These are phyloP conservation scores for Epichloe bromicola DNA, from an alignment of 2,329 filamentous ascomycete species.

Conservation along the genomic window DNA sequence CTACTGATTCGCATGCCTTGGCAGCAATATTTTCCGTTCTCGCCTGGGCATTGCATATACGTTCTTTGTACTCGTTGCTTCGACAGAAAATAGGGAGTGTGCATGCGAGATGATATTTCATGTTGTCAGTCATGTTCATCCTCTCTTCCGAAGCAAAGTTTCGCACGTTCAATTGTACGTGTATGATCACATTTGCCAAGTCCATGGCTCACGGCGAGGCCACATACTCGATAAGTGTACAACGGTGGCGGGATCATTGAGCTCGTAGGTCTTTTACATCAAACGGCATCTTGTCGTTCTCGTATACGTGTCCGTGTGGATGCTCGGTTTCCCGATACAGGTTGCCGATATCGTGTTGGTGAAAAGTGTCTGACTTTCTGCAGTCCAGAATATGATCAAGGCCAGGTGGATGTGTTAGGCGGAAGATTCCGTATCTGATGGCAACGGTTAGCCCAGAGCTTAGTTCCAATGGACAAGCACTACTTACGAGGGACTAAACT, in stretches of 20 bases:
- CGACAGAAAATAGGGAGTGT: neutral
- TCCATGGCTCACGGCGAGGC: neutral
- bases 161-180: neutral
- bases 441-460: constrained; percentile 1
- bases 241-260: constrained; percentile 3
- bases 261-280: constrained; percentile 39
- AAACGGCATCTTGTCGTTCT: constrained; percentile 51
- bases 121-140: neutral
- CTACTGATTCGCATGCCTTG: neutral
- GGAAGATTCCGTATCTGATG: constrained; percentile 73
- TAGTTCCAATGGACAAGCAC: neutral
- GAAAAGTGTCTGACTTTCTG: constrained; percentile 67
- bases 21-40: neutral
- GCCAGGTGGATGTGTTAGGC: constrained; percentile 85
- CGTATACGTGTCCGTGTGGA: constrained; percentile 56
- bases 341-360: constrained; percentile 54
- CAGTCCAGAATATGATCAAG: constrained; percentile 76
- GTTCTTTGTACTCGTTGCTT: neutral
- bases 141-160: neutral
- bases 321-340: constrained; percentile 65
- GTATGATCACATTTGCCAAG: neutral
- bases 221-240: neutral
- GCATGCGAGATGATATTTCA: neutral
- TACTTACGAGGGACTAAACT: constrained; percentile 59
- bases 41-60: neutral